Base-by-base conservation (phyloP, 2,329 filamentous ascomycete species). In the Exophiala sp. region DNA sequence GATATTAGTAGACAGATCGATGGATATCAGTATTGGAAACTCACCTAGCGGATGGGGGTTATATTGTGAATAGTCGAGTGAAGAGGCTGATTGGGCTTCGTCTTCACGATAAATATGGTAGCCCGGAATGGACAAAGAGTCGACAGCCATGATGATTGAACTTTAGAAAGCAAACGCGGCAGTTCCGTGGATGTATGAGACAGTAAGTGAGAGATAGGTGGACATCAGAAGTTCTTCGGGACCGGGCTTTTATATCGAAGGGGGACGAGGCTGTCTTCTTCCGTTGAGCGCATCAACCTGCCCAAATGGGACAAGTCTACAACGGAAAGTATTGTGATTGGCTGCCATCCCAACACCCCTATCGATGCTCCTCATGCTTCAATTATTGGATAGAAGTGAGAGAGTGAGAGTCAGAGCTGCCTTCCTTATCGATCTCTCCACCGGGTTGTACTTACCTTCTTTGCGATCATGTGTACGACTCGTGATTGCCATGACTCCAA, bases 81-180 rank as follows among this genome's bases (percentile, higher is more conserved):
- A 46, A 44, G 46, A 42, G 11, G 35, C 51, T 50, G 32, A 32
- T 43, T 29, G 41, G 41, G 21, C 41, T 43, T 58, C 51, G 3
- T 50, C 58, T 18, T 61, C 58, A 36, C 38, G 56, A 39, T 53
- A 57, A 14, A 61, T 61, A 12, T 52, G 54, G 41, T 59, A 61
- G 12, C 58, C 58, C 5, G 58, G 52, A 50, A 61, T 59, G 11
- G 58, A 59, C 7, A 51, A 51, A n/a, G 58, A 57, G 40, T 61
- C 58, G 18, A 57, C 49, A 50, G 46, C 50, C 58, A 61, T 61
- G 46, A 29, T 59, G 24, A 41, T 21, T 21, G n/a, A 21, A 16
- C 41, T 10, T 18, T 41, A 32, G 18, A 12, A 21, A 21, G 14
- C 10, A 9, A n/a, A n/a, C 1, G 18, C 2, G 20, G 38, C 14